These are phyloP conservation scores for Calonectria honghensis DNA, from an alignment of 2,329 filamentous ascomycete species.

Conservation along the genomic window DNA sequence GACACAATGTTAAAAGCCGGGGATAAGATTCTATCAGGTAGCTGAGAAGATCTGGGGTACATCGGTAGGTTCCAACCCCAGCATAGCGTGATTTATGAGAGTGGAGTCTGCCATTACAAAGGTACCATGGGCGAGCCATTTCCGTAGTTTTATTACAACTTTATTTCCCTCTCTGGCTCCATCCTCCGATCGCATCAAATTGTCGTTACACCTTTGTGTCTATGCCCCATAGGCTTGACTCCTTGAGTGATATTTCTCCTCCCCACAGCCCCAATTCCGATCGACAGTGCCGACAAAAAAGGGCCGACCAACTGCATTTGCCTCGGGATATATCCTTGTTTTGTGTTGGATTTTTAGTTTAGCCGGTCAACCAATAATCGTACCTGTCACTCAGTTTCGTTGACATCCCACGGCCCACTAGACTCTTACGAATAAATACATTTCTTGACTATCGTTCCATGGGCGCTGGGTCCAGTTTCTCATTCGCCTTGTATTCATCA, in stretches of 20 bases:
- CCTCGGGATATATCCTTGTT: conserved; percentile 4
- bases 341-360: not conserved
- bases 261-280: conserved; percentile 11
- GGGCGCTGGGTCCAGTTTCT: not conserved
- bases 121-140: conserved; percentile 12
- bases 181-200: not conserved
- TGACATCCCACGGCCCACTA: not conserved
- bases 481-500: no score
- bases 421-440: not conserved
- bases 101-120: not conserved
- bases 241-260: not conserved
- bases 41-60: not conserved
- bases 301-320: conserved; percentile 16
- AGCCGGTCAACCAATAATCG: not conserved
- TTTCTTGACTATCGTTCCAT: not conserved
- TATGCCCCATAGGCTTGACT: not conserved
- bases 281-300: conserved; percentile 19
- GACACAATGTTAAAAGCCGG: not conserved
- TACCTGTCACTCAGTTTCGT: not conserved
- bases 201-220: not conserved
- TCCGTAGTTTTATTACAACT: not conserved
- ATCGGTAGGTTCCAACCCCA: not conserved
- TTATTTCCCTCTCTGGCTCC: conserved; percentile 6
- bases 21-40: not conserved
- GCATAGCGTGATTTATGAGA: not conserved